A percentile compares a stretch with the other conserved stretches of the same genome.
These are phyloP conservation scores for Amylocarpus encephaloides DNA, from an alignment of 2,329 filamentous ascomycete genomes.

Conservation along the genomic window DNA sequence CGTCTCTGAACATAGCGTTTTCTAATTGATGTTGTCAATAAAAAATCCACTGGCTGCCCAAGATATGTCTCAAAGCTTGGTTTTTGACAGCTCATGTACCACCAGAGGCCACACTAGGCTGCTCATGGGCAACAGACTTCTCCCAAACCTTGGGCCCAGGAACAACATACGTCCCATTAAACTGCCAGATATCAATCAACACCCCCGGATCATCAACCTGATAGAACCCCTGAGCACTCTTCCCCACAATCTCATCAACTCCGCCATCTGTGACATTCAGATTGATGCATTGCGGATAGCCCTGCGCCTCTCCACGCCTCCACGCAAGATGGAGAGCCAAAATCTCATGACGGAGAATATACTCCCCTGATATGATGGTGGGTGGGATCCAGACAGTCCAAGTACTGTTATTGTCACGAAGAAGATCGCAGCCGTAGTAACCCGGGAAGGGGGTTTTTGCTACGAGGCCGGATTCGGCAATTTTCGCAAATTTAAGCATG, in stretches of 20 bases:
- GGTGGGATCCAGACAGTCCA: slow-evolving; percentile 42
- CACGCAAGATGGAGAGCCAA: slow-evolving; percentile 20
- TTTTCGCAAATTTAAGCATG: slow-evolving; percentile 37
- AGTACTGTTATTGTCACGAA: slow-evolving; percentile 46
- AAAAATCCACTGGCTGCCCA: too few relatives aligned
- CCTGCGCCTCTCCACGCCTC: slow-evolving; percentile 39
- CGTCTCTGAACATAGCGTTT: too few relatives aligned
- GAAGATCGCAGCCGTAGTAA: slow-evolving; percentile 30
- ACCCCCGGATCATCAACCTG: slow-evolving; percentile 37
- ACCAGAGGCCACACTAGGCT: neutral
- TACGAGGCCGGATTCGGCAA: slow-evolving; percentile 33
- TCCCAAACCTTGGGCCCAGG: slow-evolving; percentile 28
- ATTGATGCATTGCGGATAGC: slow-evolving; percentile 45
- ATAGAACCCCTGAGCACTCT: slow-evolving; percentile 36
- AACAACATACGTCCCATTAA: slow-evolving; percentile 29
- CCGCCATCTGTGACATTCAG: slow-evolving; percentile 40
- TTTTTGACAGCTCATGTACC: too few relatives aligned
- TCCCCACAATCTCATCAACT: slow-evolving; percentile 32
- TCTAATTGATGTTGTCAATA: too few relatives aligned
- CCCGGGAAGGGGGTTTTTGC: slow-evolving; percentile 33
- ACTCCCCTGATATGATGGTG: slow-evolving; percentile 33
- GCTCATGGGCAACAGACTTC: neutral
- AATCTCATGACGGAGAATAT: slow-evolving; percentile 44
- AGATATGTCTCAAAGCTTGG: too few relatives aligned
- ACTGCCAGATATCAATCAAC: slow-evolving; percentile 14